Conservation (phyloP, 2,329 filamentous ascomycete species). For the Aspergillus phoenicis region DNA sequence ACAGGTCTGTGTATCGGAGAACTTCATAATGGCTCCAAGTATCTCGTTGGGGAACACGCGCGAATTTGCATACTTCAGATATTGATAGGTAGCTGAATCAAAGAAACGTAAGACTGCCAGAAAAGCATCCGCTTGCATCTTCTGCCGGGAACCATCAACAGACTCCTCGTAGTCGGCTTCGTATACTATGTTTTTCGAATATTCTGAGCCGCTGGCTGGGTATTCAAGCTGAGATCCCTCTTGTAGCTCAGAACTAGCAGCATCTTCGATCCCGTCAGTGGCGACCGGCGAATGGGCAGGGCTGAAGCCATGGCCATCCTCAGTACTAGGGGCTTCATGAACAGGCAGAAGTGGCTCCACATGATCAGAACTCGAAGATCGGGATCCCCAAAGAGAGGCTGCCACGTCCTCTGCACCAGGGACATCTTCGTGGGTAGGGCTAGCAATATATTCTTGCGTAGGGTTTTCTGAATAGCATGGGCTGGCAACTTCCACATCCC, state of each 20-base stretch:
- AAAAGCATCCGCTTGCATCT: neutral
- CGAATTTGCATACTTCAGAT: slow-evolving; percentile 12
- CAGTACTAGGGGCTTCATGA: neutral
- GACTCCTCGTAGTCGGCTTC: neutral
- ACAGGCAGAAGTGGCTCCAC: neutral
- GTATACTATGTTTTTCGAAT: neutral
- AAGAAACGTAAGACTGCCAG: slow-evolving; percentile 17
- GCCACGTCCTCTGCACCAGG: neutral
- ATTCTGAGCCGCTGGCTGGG: neutral
- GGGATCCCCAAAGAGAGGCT: neutral
- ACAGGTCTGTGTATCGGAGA: slow-evolving; percentile 20
- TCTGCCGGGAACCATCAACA: neutral
- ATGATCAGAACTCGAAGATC: neutral
- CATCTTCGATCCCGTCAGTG: neutral
- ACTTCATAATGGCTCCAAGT: slow-evolving; percentile 19
- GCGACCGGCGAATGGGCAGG: neutral
- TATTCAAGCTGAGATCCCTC: neutral
- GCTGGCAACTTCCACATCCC: no score
- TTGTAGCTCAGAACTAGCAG: neutral
- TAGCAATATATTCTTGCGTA: neutral
- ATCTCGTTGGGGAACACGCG: slow-evolving; percentile 21
- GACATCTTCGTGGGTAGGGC: neutral
- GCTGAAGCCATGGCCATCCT: neutral
- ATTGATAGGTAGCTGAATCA: slow-evolving; percentile 8
- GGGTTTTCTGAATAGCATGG: neutral